phyloP scores from a whole-genome alignment of 2,329 filamentous ascomycete species.

The Phialocephala subalpina region DNA sequence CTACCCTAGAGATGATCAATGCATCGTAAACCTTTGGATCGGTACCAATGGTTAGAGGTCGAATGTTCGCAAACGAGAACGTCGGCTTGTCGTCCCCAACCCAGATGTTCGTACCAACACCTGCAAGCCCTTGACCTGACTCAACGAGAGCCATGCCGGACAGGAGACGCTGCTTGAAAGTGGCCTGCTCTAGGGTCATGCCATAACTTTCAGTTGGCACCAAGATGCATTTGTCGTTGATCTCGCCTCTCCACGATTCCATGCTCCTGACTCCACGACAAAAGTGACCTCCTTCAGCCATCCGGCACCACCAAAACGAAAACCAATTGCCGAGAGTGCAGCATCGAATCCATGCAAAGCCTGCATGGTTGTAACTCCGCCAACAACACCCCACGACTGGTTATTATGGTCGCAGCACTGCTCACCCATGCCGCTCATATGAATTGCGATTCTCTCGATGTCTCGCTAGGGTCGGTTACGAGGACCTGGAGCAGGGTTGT shows the following conservation, averaged over 20 bases:
- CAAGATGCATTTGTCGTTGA: conserved; percentile 11
- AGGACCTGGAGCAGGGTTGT: not conserved
- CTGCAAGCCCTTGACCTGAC: too few relatives aligned
- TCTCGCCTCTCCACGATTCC: conserved; percentile 7
- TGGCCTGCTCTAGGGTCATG: conserved; percentile 16
- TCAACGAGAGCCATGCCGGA: not conserved
- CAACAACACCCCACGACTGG: not conserved
- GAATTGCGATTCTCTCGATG: conserved; percentile 20
- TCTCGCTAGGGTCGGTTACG: too few relatives aligned
- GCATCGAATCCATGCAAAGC: conserved; percentile 24
- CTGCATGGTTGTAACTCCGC: conserved; percentile 15
- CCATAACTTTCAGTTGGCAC: conserved; percentile 20
- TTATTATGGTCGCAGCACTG: conserved; percentile 18
- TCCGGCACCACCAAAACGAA: too few relatives aligned
- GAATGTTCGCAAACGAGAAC: conserved; percentile 25
- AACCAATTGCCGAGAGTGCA: not conserved
- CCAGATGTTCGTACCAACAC: too few relatives aligned
- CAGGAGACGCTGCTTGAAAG: conserved; percentile 10
- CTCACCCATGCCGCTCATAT: not conserved
- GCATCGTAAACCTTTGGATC: conserved; percentile 12
- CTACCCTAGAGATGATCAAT: not conserved
- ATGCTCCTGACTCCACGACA: conserved; percentile 21
- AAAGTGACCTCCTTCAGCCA: too few relatives aligned
- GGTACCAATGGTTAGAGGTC: not conserved
- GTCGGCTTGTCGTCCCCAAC: conserved; percentile 21